phyloP scores from a whole-genome alignment of 208 protist species.

The Naegleria fowleri region DNA sequence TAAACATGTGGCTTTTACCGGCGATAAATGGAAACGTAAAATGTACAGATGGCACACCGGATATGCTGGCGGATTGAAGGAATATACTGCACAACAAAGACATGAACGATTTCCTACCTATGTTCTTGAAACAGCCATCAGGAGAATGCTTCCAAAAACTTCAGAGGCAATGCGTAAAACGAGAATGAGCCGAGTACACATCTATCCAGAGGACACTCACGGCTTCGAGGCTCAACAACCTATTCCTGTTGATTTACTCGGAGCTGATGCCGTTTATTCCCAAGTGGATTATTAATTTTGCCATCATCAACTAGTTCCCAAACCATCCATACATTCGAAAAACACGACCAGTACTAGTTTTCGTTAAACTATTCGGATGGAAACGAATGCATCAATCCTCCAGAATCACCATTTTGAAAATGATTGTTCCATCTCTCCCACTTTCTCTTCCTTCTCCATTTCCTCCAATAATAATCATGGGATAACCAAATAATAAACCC shows the following conservation, averaged over 20 bases:
- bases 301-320: neutral
- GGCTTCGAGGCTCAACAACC: slow-evolving; percentile 12
- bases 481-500: too few species aligned
- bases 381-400: too few species aligned
- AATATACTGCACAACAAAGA: slow-evolving; percentile 19
- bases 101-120: slow-evolving; percentile 23
- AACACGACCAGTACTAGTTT: too few species aligned
- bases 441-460: too few species aligned
- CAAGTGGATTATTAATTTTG: neutral
- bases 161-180: neutral
- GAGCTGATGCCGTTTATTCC: neutral
- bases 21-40: slow-evolving; percentile 29
- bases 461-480: too few species aligned
- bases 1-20: slow-evolving; percentile 22
- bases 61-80: slow-evolving; percentile 36
- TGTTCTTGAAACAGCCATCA: slow-evolving; percentile 30
- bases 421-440: too few species aligned
- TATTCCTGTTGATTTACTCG: slow-evolving; percentile 7
- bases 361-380: too few species aligned
- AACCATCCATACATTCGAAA: too few species aligned
- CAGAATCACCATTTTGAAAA: too few species aligned
- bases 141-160: slow-evolving; percentile 33
- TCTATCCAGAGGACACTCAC: neutral
- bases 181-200: slow-evolving; percentile 17
- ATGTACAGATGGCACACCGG: slow-evolving; percentile 32